Conservation (phyloP, 768 basidiomycete genomes). For the Fomitopsis pulvina region DNA sequence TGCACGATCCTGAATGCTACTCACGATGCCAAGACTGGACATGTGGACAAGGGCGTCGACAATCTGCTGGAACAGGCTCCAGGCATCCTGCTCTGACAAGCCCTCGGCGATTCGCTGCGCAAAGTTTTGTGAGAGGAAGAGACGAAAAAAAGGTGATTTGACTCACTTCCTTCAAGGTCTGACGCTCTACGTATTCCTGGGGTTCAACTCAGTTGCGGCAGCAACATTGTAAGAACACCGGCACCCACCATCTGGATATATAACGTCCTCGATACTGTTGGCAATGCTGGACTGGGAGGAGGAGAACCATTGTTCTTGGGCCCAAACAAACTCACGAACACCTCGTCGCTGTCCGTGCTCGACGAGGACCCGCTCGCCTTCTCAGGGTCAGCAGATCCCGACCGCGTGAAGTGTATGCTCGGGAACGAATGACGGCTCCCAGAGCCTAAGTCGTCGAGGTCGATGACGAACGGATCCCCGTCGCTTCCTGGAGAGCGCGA, state of each 20-base stretch:
- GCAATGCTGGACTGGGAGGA: constrained; percentile 16
- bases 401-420: constrained; percentile 71
- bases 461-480: constrained; percentile 53
- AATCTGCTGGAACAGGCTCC: constrained; percentile 87
- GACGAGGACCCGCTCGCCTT: constrained; percentile 38
- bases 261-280: constrained; percentile 43
- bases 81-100: constrained; percentile 77
- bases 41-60: constrained; percentile 88
- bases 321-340: constrained; percentile 11
- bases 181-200: constrained; percentile 88
- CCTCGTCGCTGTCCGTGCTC: constrained; percentile 29
- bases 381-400: constrained; percentile 34
- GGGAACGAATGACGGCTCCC: constrained; percentile 66
- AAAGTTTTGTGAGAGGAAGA: constrained; percentile 4
- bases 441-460: constrained; percentile 56
- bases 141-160: background rate
- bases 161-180: constrained; percentile 78
- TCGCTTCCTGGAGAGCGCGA: constrained; percentile 25
- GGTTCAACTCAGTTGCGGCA: background rate
- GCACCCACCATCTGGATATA: constrained; percentile 88
- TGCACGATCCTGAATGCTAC: constrained; percentile 18
- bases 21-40: constrained; percentile 78
- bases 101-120: constrained; percentile 69
- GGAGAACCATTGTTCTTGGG: constrained; percentile 16
- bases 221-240: background rate